These are phyloP conservation scores for Trypanosoma conorhini DNA, from an alignment of 208 protist species.

Conservation along the genomic window DNA sequence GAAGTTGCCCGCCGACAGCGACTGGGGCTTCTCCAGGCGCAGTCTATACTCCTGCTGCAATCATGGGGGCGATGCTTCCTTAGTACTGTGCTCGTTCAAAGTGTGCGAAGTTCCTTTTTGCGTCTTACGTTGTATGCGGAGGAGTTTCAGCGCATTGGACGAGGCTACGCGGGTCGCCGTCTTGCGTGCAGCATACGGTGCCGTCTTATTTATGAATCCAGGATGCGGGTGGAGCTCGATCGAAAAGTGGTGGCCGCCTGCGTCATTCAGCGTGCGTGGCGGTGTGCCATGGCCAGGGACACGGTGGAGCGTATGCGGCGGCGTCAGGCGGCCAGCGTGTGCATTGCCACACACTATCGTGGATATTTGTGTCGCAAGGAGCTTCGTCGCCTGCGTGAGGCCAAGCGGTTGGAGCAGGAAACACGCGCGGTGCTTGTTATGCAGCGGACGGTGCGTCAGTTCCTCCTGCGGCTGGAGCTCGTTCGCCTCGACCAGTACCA, in stretches of 20 bases:
- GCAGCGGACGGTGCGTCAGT: slow-evolving; percentile 50
- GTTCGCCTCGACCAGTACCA: slow-evolving; percentile 71
- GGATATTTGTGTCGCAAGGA: slow-evolving; percentile 51
- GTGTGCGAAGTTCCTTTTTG: slow-evolving; percentile 49
- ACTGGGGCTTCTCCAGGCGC: slow-evolving; percentile 42
- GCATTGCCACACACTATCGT: slow-evolving; percentile 56
- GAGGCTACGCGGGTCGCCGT: slow-evolving; percentile 47
- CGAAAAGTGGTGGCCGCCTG: slow-evolving; percentile 44
- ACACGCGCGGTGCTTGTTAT: slow-evolving; percentile 52
- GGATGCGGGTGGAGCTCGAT: slow-evolving; percentile 34
- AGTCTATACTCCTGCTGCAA: slow-evolving; percentile 50
- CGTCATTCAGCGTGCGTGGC: slow-evolving; percentile 82
- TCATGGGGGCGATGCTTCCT: slow-evolving; percentile 37
- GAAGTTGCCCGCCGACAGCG: slow-evolving; percentile 49
- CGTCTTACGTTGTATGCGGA: slow-evolving; percentile 39
- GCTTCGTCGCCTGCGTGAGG: slow-evolving; percentile 47
- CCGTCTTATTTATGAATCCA: slow-evolving; percentile 23
- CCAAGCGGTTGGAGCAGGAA: slow-evolving; percentile 26
- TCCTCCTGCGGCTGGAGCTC: slow-evolving; percentile 35
- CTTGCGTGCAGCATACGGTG: slow-evolving; percentile 23
- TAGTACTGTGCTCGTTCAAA: slow-evolving; percentile 51
- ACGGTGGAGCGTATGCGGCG: slow-evolving; percentile 54
- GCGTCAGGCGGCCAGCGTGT: slow-evolving; percentile 39
- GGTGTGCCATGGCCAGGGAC: slow-evolving; percentile 63
- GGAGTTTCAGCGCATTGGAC: slow-evolving; percentile 57